Evolutionary conservation across 148 eudicot genomes (phyloP).

Genomic region (Nyssa sinensis): DNA sequence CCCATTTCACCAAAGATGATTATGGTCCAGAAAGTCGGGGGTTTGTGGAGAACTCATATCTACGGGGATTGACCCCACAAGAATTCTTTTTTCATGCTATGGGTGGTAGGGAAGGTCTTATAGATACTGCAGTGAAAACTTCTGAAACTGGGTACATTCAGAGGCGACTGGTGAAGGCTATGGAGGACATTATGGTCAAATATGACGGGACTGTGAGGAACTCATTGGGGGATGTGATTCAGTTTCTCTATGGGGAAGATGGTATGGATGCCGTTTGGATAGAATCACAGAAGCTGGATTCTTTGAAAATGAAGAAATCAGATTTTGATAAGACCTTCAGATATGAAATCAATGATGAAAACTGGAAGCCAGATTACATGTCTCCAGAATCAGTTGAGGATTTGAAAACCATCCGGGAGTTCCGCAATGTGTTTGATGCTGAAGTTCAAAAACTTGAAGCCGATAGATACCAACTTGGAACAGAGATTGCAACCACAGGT

Average conservation of each 20-base stretch:
- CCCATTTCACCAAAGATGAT: background rate
- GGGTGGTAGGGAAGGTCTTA: slow-evolving; percentile 57
- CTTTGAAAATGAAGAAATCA: background rate
- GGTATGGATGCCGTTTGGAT: background rate
- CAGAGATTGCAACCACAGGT: background rate
- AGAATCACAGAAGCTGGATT: background rate
- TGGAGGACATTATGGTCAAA: slow-evolving; percentile 30
- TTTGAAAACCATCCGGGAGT: background rate
- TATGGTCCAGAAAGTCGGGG: slow-evolving; percentile 23
- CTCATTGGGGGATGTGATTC: slow-evolving; percentile 54
- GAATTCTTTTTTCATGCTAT: slow-evolving; percentile 59
- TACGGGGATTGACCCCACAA: slow-evolving; percentile 21
- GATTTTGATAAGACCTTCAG: background rate
- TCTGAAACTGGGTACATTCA: slow-evolving; percentile 49
- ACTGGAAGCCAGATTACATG: background rate
- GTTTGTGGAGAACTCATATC: slow-evolving; percentile 55
- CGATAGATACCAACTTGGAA: background rate
- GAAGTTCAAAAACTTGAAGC: background rate
- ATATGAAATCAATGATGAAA: background rate
- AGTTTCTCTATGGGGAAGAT: slow-evolving; percentile 25
- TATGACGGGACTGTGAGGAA: slow-evolving; percentile 62
- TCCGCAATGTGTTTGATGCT: background rate
- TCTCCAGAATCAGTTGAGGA: background rate
- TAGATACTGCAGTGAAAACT: background rate
- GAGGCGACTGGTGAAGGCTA: slow-evolving; percentile 47